Evolutionary conservation across 2,329 filamentous ascomycete genomes (phyloP), one percentile per base, ranked within the genome.

Genomic region (Ascochyta pisi): DNA sequence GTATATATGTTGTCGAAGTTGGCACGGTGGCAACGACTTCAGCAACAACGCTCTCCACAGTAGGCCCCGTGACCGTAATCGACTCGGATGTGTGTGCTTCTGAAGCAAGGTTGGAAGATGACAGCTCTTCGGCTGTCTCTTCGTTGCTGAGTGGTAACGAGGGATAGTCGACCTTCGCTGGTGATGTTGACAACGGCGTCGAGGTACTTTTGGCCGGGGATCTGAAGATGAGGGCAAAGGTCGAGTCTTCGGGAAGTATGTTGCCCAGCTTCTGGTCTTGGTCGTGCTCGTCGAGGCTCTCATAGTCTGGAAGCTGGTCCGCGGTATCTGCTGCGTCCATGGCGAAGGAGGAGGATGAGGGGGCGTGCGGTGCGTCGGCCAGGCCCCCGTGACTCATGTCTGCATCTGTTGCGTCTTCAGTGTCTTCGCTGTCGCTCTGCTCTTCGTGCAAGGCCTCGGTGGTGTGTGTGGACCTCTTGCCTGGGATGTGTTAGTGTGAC

Each of bases 401-500:
- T 43, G 48, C 39, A 42, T 65, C 62, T 13, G 55, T 56, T 10
- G 40, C 38, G 15, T 64, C 59, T 34, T 52, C 54, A 6, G 63
- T 62, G 15, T 61, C 57, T 34, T 52, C 60, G 40, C 46, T 53
- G 7, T 55, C 55, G 26, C 53, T 49, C 31, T 39, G 51, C 7
- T 50, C 54, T 12, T 55, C 52, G n/a, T 59, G 50, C 3, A 44
- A 13, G 7, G 45, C n/a, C 23, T 57, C 24, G 9, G 59, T 54
- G 10, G 9, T 39, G 2, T 33, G 54, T 10, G 49, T 39, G 27
- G 45, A 31, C 38, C 61, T 69, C 60, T 75, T 75, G 33, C 71
- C 72, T 74, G 40, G 7, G 37, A 4, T n/a, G 10, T 48, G 48
- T 73, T 31, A 70, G 67, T 39, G 29, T 10, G 22, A n/a, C 22